Evolutionary conservation across 371 early-diverging fungal genomes (phyloP).

Genomic region (Lichtheimia corymbifera): DNA sequence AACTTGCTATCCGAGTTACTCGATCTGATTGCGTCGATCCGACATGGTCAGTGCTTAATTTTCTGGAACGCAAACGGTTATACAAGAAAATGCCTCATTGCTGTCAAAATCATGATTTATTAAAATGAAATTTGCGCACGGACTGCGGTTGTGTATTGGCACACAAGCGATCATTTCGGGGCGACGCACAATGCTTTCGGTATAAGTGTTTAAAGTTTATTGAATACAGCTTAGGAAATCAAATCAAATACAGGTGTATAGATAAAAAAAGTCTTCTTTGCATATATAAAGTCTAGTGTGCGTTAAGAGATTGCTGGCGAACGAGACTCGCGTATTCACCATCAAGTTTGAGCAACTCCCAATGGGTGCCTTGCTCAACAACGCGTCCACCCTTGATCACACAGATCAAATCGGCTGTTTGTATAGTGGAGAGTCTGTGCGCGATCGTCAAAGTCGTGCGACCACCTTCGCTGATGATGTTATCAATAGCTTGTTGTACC

Average conservation of each 20-base stretch:
- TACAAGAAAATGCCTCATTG: too few species aligned
- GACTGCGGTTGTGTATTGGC: not conserved
- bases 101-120: too few species aligned
- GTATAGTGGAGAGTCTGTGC: slow-evolving; percentile 71
- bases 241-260: not conserved
- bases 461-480: slow-evolving; percentile 55
- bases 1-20: too few species aligned
- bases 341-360: slow-evolving; percentile 43
- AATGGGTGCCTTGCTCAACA: slow-evolving; percentile 69
- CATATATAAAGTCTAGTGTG: slow-evolving; percentile 17
- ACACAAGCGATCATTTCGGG: not conserved
- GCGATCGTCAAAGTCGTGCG: slow-evolving; percentile 75
- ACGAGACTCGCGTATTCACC: slow-evolving; percentile 53
- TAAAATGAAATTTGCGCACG: too few species aligned
- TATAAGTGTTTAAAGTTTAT: not conserved
- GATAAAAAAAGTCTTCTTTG: not conserved
- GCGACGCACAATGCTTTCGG: not conserved
- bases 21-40: too few species aligned
- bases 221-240: not conserved
- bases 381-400: slow-evolving; percentile 69
- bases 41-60: too few species aligned
- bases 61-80: too few species aligned
- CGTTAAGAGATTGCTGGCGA: slow-evolving; percentile 17
- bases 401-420: slow-evolving; percentile 77
- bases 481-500: slow-evolving; percentile 85